These are phyloP conservation scores for Xylaria venustula DNA, from an alignment of 495 filamentous ascomycete genomes.

Conservation along the genomic window DNA sequence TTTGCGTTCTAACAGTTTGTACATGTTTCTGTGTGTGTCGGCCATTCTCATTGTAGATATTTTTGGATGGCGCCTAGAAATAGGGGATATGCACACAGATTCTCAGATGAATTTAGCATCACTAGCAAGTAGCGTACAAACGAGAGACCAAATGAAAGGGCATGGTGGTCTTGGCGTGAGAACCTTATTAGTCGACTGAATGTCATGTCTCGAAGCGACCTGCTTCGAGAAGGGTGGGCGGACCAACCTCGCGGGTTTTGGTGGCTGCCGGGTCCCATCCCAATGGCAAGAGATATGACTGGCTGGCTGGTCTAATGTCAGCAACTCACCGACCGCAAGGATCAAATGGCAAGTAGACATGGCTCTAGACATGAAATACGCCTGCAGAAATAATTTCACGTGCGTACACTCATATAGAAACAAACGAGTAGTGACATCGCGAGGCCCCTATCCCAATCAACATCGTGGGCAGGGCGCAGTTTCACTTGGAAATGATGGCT, in stretches of 20 bases:
- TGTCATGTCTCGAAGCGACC: slow-evolving; percentile 6
- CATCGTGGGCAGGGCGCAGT: not conserved
- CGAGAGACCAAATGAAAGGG: not conserved
- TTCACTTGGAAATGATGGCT: not conserved
- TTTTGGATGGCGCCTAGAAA: slow-evolving; percentile 3
- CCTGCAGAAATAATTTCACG: not conserved
- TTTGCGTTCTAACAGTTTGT: too few relatives aligned
- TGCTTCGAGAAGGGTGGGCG: slow-evolving; percentile 17
- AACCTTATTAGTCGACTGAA: slow-evolving; percentile 15
- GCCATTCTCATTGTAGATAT: too few relatives aligned
- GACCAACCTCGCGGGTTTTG: slow-evolving; percentile 11
- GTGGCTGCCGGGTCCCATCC: slow-evolving; percentile 14
- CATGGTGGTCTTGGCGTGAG: slow-evolving; percentile 15
- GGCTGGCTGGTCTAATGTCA: slow-evolving; percentile 4
- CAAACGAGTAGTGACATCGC: too few relatives aligned
- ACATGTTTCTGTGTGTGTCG: too few relatives aligned
- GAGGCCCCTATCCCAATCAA: too few relatives aligned
- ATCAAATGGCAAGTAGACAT: not conserved
- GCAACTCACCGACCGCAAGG: not conserved
- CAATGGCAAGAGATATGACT: slow-evolving; percentile 7
- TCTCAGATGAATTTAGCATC: not conserved
- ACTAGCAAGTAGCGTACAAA: not conserved
- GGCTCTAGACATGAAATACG: too few relatives aligned
- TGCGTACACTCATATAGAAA: not conserved
- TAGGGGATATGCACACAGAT: not conserved